Conservation (phyloP, 208 protist genomes). For the Histomonas meleagridis region DNA sequence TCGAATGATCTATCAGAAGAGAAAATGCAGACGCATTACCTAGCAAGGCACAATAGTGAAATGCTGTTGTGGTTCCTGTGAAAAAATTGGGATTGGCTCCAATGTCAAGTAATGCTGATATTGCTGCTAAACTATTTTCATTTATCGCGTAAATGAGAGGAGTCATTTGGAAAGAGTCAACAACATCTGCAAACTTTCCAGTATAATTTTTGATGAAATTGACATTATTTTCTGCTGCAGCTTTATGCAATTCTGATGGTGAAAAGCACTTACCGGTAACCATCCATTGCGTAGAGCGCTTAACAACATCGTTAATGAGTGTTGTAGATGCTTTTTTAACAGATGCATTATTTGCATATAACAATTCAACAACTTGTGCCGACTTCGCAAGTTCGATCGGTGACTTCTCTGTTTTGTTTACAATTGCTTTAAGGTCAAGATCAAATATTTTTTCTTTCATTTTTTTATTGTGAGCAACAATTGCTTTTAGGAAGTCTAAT, state of each 20-base stretch:
- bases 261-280: neutral
- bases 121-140: neutral
- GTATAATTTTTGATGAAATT: neutral
- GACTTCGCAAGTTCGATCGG: neutral
- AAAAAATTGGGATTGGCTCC: neutral
- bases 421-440: no score
- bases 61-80: no score
- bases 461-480: no score
- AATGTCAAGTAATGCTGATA: neutral
- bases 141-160: neutral
- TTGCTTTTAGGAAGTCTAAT: no score
- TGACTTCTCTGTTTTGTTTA: no score
- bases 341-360: neutral
- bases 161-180: neutral
- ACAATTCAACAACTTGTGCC: neutral
- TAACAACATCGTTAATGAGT: no score
- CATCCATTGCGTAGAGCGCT: no score
- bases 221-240: neutral
- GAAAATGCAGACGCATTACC: no score
- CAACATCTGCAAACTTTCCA: neutral
- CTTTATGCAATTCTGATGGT: neutral
- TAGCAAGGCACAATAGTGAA: no score
- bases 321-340: no score
- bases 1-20: no score
- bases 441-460: no score